These are phyloP conservation scores for Mycena leptocephala DNA, from an alignment of 768 basidiomycete species.

Conservation along the genomic window DNA sequence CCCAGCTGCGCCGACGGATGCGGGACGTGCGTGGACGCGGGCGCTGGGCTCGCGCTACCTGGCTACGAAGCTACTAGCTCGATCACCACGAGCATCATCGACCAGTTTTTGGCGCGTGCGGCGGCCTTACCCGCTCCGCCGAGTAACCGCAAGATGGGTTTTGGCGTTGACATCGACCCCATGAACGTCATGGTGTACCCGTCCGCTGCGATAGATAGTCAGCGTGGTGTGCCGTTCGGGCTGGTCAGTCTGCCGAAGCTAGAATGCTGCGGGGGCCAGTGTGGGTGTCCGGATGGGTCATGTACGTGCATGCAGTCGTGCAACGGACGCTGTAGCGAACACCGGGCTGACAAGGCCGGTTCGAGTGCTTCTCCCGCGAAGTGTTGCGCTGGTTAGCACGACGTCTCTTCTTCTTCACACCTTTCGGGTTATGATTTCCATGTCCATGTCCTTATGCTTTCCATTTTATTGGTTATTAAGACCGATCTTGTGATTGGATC, in stretches of 20 bases:
- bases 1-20: slow-evolving; percentile 70
- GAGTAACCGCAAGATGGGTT: slow-evolving; percentile 54
- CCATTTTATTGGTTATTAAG: slow-evolving; percentile 10
- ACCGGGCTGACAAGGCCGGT: slow-evolving; percentile 30
- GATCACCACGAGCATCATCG: slow-evolving; percentile 57
- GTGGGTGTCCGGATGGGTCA: slow-evolving; percentile 67
- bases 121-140: slow-evolving; percentile 81
- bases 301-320: slow-evolving; percentile 76
- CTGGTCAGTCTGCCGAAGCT: slow-evolving; percentile 75
- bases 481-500: slow-evolving; percentile 6
- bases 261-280: slow-evolving; percentile 77
- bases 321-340: slow-evolving; percentile 66
- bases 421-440: not conserved
- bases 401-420: not conserved
- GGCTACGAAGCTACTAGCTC: slow-evolving; percentile 15
- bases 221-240: slow-evolving; percentile 61
- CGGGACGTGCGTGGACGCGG: slow-evolving; percentile 74
- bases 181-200: slow-evolving; percentile 68
- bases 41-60: slow-evolving; percentile 62
- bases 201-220: slow-evolving; percentile 49
- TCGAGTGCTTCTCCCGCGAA: slow-evolving; percentile 24
- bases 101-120: slow-evolving; percentile 78
- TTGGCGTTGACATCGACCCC: slow-evolving; percentile 62
- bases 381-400: slow-evolving; percentile 27
- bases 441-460: slow-evolving; percentile 10